These are phyloP conservation scores for Pseudonitzschia multistriata DNA, from an alignment of 108 stramenopile species.

Conservation along the genomic window DNA sequence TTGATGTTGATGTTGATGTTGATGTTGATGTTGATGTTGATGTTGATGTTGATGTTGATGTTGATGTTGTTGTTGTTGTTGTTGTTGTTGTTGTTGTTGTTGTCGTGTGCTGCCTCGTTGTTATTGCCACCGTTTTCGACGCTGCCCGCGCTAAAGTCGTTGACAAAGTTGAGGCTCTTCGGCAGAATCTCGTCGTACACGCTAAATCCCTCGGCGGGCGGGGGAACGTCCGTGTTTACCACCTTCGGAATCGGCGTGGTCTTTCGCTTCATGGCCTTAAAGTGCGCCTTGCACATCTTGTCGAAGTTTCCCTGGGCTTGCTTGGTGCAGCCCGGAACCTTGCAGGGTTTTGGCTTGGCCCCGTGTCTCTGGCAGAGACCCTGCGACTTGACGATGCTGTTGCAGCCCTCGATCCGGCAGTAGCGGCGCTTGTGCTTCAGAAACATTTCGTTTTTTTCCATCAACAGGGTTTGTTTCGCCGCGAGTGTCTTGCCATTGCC, in stretches of 20 bases:
- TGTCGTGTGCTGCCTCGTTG: background rate
- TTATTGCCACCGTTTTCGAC: background rate
- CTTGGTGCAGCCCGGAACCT: slow-evolving; percentile 47
- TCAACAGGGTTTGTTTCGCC: background rate
- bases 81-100: too few species aligned
- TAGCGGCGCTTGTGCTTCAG: slow-evolving; percentile 62
- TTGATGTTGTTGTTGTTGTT: background rate
- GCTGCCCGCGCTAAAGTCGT: slow-evolving; percentile 1
- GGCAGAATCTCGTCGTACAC: slow-evolving; percentile 68
- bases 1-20: background rate
- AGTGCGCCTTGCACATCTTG: slow-evolving; percentile 70
- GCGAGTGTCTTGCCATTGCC: background rate
- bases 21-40: too few species aligned
- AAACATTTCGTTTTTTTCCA: background rate
- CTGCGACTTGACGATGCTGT: slow-evolving; percentile 67
- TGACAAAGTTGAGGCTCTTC: slow-evolving; percentile 36
- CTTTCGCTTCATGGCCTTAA: slow-evolving; percentile 42
- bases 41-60: too few species aligned
- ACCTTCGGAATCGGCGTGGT: slow-evolving; percentile 41
- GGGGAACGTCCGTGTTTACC: slow-evolving; percentile 8
- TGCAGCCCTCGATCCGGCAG: slow-evolving; percentile 54
- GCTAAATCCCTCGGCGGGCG: slow-evolving; percentile 42
- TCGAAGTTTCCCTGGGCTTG: slow-evolving; percentile 66
- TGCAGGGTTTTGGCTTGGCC: slow-evolving; percentile 54
- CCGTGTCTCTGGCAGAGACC: slow-evolving; percentile 64